Evolutionary conservation across 176 grass and related monocot genomes (phyloP).

Genomic region (Canna indica): DNA sequence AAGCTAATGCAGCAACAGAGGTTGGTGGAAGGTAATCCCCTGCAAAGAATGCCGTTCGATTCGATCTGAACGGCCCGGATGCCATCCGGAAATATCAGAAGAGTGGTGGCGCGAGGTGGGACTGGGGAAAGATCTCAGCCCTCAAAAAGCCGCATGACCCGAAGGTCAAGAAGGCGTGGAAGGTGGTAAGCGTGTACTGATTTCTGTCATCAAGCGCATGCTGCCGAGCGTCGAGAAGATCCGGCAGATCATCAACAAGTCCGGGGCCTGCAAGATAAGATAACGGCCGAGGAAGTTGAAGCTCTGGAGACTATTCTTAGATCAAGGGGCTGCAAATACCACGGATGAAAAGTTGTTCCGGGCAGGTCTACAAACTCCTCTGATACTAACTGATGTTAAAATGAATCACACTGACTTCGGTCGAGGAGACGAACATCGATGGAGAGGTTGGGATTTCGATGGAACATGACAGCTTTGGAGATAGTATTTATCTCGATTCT

Average conservation of each 20-base stretch:
- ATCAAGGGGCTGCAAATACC: too few species aligned
- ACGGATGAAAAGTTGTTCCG: too few species aligned
- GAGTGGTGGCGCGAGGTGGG: constrained; percentile 37
- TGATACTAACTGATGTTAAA: too few species aligned
- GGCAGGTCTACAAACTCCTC: too few species aligned
- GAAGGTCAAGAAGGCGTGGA: constrained; percentile 99
- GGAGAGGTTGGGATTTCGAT: too few species aligned
- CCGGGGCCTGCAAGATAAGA: constrained; percentile 93
- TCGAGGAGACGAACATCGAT: too few species aligned
- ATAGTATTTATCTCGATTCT: too few species aligned
- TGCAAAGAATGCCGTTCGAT: constrained; percentile 87
- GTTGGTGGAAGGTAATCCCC: constrained; percentile 98
- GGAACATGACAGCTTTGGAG: too few species aligned
- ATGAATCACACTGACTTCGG: too few species aligned
- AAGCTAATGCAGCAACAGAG: constrained; percentile 31
- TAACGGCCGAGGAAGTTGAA: constrained; percentile 81
- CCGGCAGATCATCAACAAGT: constrained; percentile 51
- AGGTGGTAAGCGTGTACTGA: constrained; percentile 89
- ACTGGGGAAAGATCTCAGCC: constrained; percentile 31
- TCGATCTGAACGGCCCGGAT: constrained; percentile 78
- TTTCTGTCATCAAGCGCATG: constrained; percentile 88
- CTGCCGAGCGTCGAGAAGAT: constrained; percentile 90
- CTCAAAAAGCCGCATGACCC: constrained; percentile 92
- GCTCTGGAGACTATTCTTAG: constrained; percentile 55
- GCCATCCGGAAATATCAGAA: constrained; percentile 72